A percentile compares a stretch with the other conserved stretches of the same genome.
Conservation (phyloP, 805 yeast genomes). For the Cyberlindnera mrakii region DNA sequence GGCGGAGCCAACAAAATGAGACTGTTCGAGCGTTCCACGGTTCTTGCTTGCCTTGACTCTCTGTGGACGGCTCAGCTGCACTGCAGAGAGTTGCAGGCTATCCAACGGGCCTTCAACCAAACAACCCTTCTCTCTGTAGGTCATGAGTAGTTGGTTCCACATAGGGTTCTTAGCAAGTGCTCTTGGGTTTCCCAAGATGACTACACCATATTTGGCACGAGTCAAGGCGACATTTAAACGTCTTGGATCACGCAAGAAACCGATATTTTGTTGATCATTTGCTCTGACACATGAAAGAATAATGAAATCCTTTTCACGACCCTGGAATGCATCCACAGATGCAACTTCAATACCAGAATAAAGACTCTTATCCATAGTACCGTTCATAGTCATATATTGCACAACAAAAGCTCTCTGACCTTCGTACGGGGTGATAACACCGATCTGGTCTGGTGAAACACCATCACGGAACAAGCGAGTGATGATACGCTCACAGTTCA, state of each 20-base stretch:
- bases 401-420: constrained; percentile 83
- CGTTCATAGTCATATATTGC: constrained; percentile 71
- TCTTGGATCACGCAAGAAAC: constrained; percentile 79
- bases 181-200: constrained; percentile 79
- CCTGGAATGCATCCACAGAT: constrained; percentile 94
- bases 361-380: constrained; percentile 56
- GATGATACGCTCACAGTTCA: constrained; percentile 76
- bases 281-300: constrained; percentile 79
- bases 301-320: constrained; percentile 80
- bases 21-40: constrained; percentile 4
- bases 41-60: constrained; percentile 10
- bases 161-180: constrained; percentile 62
- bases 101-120: constrained; percentile 87
- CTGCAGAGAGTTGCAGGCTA: constrained; percentile 65
- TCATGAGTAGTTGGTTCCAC: constrained; percentile 75
- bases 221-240: constrained; percentile 87
- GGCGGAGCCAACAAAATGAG: constrained; percentile 6
- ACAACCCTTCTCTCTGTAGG: constrained; percentile 79
- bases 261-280: constrained; percentile 66
- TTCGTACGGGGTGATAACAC: constrained; percentile 91
- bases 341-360: constrained; percentile 79
- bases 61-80: constrained; percentile 38
- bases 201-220: constrained; percentile 77
- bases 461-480: constrained; percentile 73
- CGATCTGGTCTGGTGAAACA: constrained; percentile 73